Conservation (phyloP, 2,329 filamentous ascomycete genomes). For the Pseudogymnoascus sp. region DNA sequence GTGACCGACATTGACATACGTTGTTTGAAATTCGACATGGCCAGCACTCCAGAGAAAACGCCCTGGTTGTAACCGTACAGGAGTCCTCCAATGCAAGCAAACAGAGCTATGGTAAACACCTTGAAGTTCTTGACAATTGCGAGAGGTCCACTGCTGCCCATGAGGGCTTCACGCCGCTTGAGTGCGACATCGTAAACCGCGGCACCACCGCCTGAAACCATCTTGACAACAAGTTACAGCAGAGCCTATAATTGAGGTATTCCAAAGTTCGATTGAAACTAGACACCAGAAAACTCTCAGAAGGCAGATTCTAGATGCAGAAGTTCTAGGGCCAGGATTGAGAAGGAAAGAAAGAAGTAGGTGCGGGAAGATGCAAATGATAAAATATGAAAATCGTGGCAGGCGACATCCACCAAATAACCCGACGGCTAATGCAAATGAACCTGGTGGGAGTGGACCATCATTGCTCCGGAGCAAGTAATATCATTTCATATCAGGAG, state of each 20-base stretch:
- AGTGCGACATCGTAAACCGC: constrained; percentile 46
- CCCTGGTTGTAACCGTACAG: constrained; percentile 63
- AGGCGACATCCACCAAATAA: background rate
- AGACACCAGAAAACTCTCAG: background rate
- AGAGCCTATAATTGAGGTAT: background rate
- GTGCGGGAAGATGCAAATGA: background rate
- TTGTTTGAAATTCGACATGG: constrained; percentile 46
- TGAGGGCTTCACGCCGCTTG: constrained; percentile 44
- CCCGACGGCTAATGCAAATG: constrained; percentile 1
- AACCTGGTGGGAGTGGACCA: background rate
- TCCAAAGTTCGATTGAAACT: background rate
- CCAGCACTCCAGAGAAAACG: constrained; percentile 64
- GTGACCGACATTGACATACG: constrained; percentile 33
- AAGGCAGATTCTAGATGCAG: background rate
- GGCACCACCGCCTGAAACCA: constrained; percentile 25
- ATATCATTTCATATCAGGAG: background rate
- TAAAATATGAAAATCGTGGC: background rate
- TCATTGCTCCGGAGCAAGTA: background rate
- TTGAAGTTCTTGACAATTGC: constrained; percentile 53
- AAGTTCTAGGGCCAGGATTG: background rate
- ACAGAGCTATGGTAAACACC: constrained; percentile 53
- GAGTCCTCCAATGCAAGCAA: constrained; percentile 56
- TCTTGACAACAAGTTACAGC: constrained; percentile 13
- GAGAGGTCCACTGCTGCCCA: constrained; percentile 44
- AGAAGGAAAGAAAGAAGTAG: background rate